These are phyloP conservation scores for Hymenoscyphus infarciens DNA, from an alignment of 2,329 filamentous ascomycete species.

Conservation along the genomic window DNA sequence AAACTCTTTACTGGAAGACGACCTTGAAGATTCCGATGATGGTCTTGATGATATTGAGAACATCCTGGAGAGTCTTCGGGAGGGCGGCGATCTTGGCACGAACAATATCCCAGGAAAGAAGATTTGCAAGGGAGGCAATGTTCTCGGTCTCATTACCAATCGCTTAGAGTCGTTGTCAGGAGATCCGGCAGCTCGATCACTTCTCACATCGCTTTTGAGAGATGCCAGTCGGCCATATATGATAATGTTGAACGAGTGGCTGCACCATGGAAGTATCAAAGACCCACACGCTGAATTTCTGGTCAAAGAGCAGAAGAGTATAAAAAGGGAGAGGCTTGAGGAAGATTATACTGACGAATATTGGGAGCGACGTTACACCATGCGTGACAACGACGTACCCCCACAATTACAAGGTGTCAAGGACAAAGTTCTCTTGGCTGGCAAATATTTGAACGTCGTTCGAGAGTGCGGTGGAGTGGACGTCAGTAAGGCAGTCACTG, in stretches of 20 bases:
- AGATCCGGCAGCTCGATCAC: conserved; percentile 78
- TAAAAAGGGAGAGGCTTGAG: conserved; percentile 83
- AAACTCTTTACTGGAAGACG: conserved; percentile 82
- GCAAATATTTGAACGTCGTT: conserved; percentile 97
- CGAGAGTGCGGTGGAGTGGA: conserved; percentile 95
- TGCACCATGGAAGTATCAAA: conserved; percentile 92
- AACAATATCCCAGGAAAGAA: conserved; percentile 82
- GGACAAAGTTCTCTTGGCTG: conserved; percentile 90
- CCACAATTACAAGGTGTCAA: conserved; percentile 88
- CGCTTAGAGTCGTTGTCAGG: conserved; percentile 87
- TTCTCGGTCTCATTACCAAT: conserved; percentile 82
- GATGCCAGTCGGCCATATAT: conserved; percentile 94
- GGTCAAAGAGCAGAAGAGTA: conserved; percentile 93
- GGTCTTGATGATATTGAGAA: conserved; percentile 83
- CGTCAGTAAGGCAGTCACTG: conserved; percentile 79
- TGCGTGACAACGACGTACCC: conserved; percentile 85
- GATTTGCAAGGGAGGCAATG: conserved; percentile 93
- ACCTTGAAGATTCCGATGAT: conserved; percentile 58
- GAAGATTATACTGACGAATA: conserved; percentile 99
- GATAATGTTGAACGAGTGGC: conserved; percentile 97
- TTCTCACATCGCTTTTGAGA: conserved; percentile 77
- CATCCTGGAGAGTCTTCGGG: conserved; percentile 83
- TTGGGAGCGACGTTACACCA: conserved; percentile 96
- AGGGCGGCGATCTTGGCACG: conserved; percentile 77
- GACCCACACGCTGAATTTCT: conserved; percentile 93